A percentile compares a stretch with the other conserved stretches of the same genome.
phyloP scores from a whole-genome alignment of 2,329 filamentous ascomycete genomes.

The Apiospora arundinis region DNA sequence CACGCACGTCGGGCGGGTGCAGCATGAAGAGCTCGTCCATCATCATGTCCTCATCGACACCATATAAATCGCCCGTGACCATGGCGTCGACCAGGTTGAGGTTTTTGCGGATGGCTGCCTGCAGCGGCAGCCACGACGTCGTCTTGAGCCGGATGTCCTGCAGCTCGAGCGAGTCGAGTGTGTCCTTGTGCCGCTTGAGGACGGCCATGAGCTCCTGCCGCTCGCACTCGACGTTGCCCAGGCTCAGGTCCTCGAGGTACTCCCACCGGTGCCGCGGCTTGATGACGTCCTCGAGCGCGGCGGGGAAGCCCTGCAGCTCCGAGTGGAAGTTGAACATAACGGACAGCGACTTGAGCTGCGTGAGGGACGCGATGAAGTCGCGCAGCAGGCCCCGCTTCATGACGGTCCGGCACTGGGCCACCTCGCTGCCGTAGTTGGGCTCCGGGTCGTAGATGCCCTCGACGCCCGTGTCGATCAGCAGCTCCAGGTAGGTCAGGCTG shows the following conservation, averaged over 20 bases:
- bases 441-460: constrained; percentile 22
- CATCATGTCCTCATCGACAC: constrained; percentile 25
- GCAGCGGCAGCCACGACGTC: constrained; percentile 36
- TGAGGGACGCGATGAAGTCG: constrained; percentile 34
- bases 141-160: constrained; percentile 31
- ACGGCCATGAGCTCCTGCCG: constrained; percentile 33
- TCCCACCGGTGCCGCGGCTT: constrained; percentile 34
- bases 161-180: constrained; percentile 34
- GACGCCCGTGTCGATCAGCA: constrained; percentile 31
- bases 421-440: constrained; percentile 18
- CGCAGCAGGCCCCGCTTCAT: constrained; percentile 32
- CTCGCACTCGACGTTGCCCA: constrained; percentile 33
- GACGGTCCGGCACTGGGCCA: constrained; percentile 28
- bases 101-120: constrained; percentile 34
- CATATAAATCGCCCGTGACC: constrained; percentile 35
- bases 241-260: constrained; percentile 31
- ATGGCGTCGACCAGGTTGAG: constrained; percentile 33
- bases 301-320: constrained; percentile 25
- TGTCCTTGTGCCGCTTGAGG: constrained; percentile 34
- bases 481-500: constrained; percentile 32
- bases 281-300: constrained; percentile 31
- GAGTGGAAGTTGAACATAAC: constrained; percentile 30
- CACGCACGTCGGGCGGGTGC: background rate
- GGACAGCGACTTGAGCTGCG: constrained; percentile 31
- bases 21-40: constrained; percentile 17